These are phyloP conservation scores for Ambrosiella beaveri DNA, from an alignment of 2,329 filamentous ascomycete genomes.

Conservation along the genomic window DNA sequence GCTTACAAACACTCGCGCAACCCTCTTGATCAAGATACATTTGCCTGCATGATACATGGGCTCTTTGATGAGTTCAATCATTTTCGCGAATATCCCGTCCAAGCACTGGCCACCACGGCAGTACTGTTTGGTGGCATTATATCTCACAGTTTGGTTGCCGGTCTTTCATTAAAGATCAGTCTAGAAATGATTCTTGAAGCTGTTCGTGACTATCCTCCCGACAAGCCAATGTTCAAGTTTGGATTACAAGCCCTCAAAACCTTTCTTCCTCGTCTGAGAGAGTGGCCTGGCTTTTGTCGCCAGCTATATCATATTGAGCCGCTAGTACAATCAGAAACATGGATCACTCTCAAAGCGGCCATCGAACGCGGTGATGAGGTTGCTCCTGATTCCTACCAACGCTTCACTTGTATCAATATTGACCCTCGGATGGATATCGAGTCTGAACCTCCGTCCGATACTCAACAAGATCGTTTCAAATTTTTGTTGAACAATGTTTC, in stretches of 20 bases:
- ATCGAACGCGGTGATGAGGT: slow-evolving; percentile 5
- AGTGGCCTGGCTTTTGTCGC: slow-evolving; percentile 92
- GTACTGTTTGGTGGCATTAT: slow-evolving; percentile 95
- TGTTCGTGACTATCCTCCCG: slow-evolving; percentile 65
- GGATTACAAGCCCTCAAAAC: slow-evolving; percentile 89
- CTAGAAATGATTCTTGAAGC: slow-evolving; percentile 96
- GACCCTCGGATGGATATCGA: slow-evolving; percentile 46
- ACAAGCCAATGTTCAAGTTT: slow-evolving; percentile 95
- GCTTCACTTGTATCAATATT: slow-evolving; percentile 63
- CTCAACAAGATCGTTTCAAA: slow-evolving; percentile 79
- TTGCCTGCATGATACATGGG: slow-evolving; percentile 96
- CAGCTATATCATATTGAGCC: slow-evolving; percentile 67
- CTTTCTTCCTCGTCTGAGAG: slow-evolving; percentile 61
- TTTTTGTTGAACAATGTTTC: slow-evolving; percentile 97
- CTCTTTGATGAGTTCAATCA: slow-evolving; percentile 95
- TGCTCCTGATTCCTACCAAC: slow-evolving; percentile 23
- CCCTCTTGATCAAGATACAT: slow-evolving; percentile 76
- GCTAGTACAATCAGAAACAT: slow-evolving; percentile 71
- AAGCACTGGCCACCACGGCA: slow-evolving; percentile 85
- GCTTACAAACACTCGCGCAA: slow-evolving; percentile 78
- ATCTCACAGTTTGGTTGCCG: slow-evolving; percentile 77
- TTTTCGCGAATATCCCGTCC: slow-evolving; percentile 89
- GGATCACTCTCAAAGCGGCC: slow-evolving; percentile 33
- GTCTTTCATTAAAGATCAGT: slow-evolving; percentile 82
- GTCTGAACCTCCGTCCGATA: slow-evolving; percentile 69